Percentiles rank a stretch among this genome's conserved stretches.
These are phyloP conservation scores for Aspergillus udagawae DNA, from an alignment of 2,329 filamentous ascomycete genomes.

Conservation along the genomic window DNA sequence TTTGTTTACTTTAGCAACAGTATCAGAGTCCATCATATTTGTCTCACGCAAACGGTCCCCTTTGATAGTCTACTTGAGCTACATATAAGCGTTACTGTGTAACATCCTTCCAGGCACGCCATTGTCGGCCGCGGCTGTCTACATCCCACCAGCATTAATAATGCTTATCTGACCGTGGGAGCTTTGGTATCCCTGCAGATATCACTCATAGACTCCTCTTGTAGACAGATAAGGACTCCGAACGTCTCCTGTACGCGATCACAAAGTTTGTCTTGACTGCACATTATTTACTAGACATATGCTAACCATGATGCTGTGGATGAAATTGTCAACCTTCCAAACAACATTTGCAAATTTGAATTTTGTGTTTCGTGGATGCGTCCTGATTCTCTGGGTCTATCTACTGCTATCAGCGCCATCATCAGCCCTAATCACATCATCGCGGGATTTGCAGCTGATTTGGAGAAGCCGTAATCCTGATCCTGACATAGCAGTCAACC, in stretches of 20 bases:
- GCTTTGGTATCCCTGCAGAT: neutral
- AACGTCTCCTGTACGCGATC: too few species aligned
- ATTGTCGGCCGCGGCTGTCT: slow-evolving; percentile 24
- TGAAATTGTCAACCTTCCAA: too few species aligned
- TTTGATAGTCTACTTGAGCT: neutral
- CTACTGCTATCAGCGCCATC: neutral
- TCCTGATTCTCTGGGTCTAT: too few species aligned
- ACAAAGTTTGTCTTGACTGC: too few species aligned
- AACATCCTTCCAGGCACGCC: slow-evolving; percentile 24
- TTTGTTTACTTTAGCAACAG: neutral
- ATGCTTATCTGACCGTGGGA: neutral
- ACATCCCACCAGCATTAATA: neutral
- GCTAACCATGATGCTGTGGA: too few species aligned
- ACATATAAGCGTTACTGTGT: neutral
- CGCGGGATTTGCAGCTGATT: neutral
- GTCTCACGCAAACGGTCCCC: neutral
- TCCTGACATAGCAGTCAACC: neutral
- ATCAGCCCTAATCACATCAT: slow-evolving; percentile 8
- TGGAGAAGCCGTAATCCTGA: too few species aligned
- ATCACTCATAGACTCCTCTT: too few species aligned
- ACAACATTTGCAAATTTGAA: neutral
- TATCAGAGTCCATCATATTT: neutral
- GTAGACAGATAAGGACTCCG: too few species aligned
- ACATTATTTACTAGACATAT: too few species aligned
- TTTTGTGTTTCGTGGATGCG: neutral